Base-by-base conservation (phyloP, 2,329 filamentous ascomycete genomes). In the Ophiostoma montium region DNA sequence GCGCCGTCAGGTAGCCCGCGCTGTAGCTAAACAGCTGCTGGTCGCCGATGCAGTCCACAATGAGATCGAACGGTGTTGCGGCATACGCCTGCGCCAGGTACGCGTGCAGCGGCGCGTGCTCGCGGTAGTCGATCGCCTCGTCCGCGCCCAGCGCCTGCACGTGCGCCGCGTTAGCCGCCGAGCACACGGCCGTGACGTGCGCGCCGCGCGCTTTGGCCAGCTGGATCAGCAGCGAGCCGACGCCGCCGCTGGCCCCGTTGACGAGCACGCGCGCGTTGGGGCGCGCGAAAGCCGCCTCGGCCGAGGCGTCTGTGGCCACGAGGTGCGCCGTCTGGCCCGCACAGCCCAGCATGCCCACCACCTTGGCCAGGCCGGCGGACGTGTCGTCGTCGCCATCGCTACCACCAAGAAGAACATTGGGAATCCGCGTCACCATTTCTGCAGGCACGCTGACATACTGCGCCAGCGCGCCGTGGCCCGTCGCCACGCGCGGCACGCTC, bases 161-260 rank as follows among this genome's bases (percentile, higher is more conserved):
- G 54, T 74, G 56, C 1, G 65, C 67, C 5, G 56, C 62, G 44
- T 75, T 76, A 39, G 55, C 61, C 2, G 60, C 65, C 2, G 70
- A 73, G 57, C 72, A 76, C 11, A 74, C 65, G 0, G 60, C 72
- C 1, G 67, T 67, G 1, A 76, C 65, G 45, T 61, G 57, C 3
- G 70, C 71, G 0, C 61, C 58, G 47, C 61, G 53, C 36, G 67
- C 63, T 53, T 70, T 62, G 55, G 60, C 53, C n/a, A 71, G 65
- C 59, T 75, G 72, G 43, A 72, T 59, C 1, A 65, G 60, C 46
- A 74, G 55, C 18, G 64, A 63, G 12, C 72, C 72, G 6, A 75
- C 67, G 12, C 70, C 71, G 1, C 72, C 71, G 54, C 70, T 72
- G 18, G 69, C 72, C 3, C 70, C 72, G 53, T 74, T 71, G 4